These are phyloP conservation scores for Globisporangium cylindrosporum DNA, from an alignment of 352 stramenopile genomes.

Conservation along the genomic window DNA sequence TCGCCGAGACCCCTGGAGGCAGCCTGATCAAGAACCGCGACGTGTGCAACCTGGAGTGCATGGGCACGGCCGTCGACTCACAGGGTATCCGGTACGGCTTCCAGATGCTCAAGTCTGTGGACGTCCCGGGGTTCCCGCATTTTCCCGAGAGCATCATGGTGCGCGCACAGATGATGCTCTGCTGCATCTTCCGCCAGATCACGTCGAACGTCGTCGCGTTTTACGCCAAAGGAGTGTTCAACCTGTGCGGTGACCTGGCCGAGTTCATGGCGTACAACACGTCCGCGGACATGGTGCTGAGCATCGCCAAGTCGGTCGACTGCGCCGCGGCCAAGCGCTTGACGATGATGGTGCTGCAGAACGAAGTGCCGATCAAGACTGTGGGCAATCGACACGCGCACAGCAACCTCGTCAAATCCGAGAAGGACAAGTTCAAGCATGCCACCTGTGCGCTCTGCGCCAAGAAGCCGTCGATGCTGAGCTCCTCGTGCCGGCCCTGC, in stretches of 20 bases:
- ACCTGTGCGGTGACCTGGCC: constrained; percentile 40
- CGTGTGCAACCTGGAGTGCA: constrained; percentile 46
- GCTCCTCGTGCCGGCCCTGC: constrained; percentile 31
- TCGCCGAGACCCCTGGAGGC: constrained; percentile 23
- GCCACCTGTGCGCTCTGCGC: constrained; percentile 15
- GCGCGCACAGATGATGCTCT: constrained; percentile 50
- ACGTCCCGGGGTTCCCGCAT: constrained; percentile 32
- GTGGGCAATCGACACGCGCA: neutral
- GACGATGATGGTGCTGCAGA: constrained; percentile 31
- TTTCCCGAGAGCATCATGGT: constrained; percentile 31
- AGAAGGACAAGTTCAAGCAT: constrained; percentile 5
- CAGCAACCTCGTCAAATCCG: neutral
- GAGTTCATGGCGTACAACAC: constrained; percentile 44
- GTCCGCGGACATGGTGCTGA: constrained; percentile 38
- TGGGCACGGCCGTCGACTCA: constrained; percentile 23
- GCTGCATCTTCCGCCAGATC: constrained; percentile 55
- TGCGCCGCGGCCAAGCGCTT: constrained; percentile 44
- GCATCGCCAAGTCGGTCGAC: constrained; percentile 29
- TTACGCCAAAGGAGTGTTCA: constrained; percentile 55
- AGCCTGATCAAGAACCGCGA: constrained; percentile 45
- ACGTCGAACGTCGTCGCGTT: constrained; percentile 30
- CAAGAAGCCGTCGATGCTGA: constrained; percentile 23
- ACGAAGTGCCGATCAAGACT: neutral
- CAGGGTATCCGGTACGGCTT: constrained; percentile 39
- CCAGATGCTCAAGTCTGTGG: constrained; percentile 51